Base-by-base conservation (phyloP, 257 asterid species). In the Coffea canephora region DNA sequence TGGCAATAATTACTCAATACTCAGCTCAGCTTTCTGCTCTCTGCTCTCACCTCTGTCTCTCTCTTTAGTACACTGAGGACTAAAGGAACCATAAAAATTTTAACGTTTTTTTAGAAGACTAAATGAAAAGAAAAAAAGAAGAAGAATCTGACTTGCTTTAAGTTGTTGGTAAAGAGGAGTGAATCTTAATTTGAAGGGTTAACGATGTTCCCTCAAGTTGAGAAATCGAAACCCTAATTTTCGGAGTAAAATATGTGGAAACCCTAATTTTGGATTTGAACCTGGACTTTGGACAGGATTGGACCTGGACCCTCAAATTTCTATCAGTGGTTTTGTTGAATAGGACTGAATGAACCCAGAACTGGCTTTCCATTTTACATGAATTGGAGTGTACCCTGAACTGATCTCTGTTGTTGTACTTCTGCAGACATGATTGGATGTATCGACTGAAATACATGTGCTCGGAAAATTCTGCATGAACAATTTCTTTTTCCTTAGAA, bases 1-100 rank as follows among this genome's bases (percentile, higher is more conserved):
- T 78, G 83, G 88, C 84, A 85, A 81, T 79, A 77, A 4, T 16
- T 69, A 69, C 72, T 82, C 82, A 84, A 43, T 18, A 76, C 81
- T 78, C 76, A 83, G 75, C 82, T 69, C 68, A 34, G 55, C 77
- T 62, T 67, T 61, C 73, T 61, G 77, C 78, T 72, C 57, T 74
- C 74, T 45, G 73, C 73, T 71, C 43, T 73, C 72, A 34, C 48
- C 73, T 16, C 73, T 39, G 27, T 69, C 73, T 23, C 34, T 36
- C 18, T 43, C 50, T 69, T 0, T 69, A 36, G 80, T 50, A 77
- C 54, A 55, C 74, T 77, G 67, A 34, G 36, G 48, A 67, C 75
- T 78, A 18, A 78, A 21, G 31, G 72, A 78, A 72, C 39, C 73
- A 64, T 78, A 45, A 41, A 41, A 54, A 54, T 15, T 43, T 43